Evolutionary conservation across 1,139 yeast species (phyloP), one percentile per base, ranked within the genome.

Genomic region (Zygosaccharomyces sapae): DNA sequence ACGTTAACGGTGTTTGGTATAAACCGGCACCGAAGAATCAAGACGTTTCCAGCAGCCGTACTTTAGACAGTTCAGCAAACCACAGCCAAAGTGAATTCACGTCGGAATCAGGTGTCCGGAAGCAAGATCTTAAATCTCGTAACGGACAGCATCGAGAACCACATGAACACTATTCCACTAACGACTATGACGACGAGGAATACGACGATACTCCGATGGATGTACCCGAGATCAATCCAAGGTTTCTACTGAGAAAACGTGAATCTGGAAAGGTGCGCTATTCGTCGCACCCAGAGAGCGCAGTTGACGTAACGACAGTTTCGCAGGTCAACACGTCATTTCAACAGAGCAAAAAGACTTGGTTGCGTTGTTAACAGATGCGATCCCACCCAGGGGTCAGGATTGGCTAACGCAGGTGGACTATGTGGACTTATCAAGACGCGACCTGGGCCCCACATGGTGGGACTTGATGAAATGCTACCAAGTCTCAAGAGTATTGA

Each of bases 1-100:
- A 58, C 31, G 52, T 54, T 24, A 55, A 54, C 18, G 64, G 65
- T 3, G 58, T 54, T 5, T 62, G 66, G 66, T 57, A 56, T 18
- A 55, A 56, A 37, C 62, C 61, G 6, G 47, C 52, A 8, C 48
- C 52, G 9, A 46, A 51, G 24, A 46, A 39, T 16, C 57, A 53
- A 20, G 61, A 55, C 37, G 50, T 52, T 12, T 54, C 61, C 3
- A 54, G 55, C 40, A 55, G 57, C 38, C 53, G 59, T 25, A 54
- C 61, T 7, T 47, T 50, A 5, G 57, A 55, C 36, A 52, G 51
- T 39, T 48, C 53, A 9, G 43, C 47, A 19, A 43, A 31, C 22
- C 40, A 24, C 13, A 42, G 30, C 25, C 40, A 24, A 22, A 42
- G 30, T 19, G 41, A 38, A 46, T 35, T 29, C 25, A 29, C 38